These are phyloP conservation scores for Zygosaccharomyces bisporus DNA, from an alignment of 805 yeast genomes.

Conservation along the genomic window DNA sequence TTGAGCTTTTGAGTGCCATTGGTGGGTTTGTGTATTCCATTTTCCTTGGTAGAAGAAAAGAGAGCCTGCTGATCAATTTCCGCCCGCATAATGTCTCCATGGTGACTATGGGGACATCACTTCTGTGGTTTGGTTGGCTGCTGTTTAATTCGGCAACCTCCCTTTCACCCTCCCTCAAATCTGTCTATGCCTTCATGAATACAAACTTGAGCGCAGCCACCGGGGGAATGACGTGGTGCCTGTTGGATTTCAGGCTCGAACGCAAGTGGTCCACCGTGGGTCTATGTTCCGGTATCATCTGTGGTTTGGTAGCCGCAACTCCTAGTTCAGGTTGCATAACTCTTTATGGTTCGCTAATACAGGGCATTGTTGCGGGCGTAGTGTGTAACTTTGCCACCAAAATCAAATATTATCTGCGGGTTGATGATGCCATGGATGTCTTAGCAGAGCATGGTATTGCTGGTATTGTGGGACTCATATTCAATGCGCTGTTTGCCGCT, in stretches of 20 bases:
- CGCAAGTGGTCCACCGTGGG: conserved; percentile 94
- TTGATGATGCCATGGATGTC: conserved; percentile 92
- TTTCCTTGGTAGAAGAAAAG: conserved; percentile 77
- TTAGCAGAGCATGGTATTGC: conserved; percentile 99
- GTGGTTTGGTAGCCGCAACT: conserved; percentile 95
- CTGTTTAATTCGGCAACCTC: conserved; percentile 93
- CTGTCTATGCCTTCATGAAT: conserved; percentile 87
- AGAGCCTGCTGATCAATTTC: conserved; percentile 69
- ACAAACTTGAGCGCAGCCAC: conserved; percentile 85
- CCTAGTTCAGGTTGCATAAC: conserved; percentile 92
- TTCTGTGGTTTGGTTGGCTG: conserved; percentile 95
- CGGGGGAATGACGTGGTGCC: conserved; percentile 90
- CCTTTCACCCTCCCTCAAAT: conserved; percentile 73
- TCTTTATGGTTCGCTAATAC: conserved; percentile 81
- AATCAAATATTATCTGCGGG: conserved; percentile 70
- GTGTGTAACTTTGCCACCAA: conserved; percentile 89
- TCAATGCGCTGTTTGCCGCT: conserved; percentile 84
- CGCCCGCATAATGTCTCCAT: conserved; percentile 94
- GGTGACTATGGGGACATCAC: conserved; percentile 80
- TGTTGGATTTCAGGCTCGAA: conserved; percentile 83
- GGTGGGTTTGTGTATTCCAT: conserved; percentile 85
- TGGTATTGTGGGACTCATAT: conserved; percentile 84
- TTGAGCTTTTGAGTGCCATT: conserved; percentile 87
- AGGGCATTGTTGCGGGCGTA: conserved; percentile 76
- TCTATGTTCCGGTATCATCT: conserved; percentile 89